Evolutionary conservation across 805 yeast species (phyloP), one percentile per base, ranked within the genome.

Genomic region (Hanseniaspora mollemarum): DNA sequence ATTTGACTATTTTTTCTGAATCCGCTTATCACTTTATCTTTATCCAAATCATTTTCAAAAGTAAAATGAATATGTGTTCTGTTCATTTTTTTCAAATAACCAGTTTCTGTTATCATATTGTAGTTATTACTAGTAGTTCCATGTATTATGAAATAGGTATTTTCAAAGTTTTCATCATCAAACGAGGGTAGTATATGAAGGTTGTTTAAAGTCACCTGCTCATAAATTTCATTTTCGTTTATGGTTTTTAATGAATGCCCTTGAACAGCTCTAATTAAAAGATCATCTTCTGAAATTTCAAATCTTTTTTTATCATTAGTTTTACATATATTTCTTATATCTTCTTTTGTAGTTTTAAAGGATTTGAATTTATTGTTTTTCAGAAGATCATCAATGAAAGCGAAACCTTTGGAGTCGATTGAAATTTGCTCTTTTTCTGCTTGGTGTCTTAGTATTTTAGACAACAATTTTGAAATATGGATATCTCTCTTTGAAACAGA

Each of bases 51-150:
- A 12, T n/a, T 41, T 19, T 80, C 81, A 1, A 76, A 67, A 0
- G 97, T 85, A 61, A 90, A 72, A 66, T 92, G 98, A 16, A 92
- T 77, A 62, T 92, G 97, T 56, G 81, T 81, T 58, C 98, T 69
- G 29, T 63, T 66, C 95, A 87, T 85, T 54, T 66, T 70, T 15
- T 73, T 71, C 22, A 92, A 66, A 0, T 86, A 87, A 0, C 78
- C 78, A 3, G 71, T 57, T 24, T 65, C 48, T n/a, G 72, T 51
- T 3, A 84, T 84, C 19, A 60, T 52, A 1, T 66, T 59, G 56
- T 83, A 66, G 26, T 74, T 77, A 2, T 63, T 61, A 4, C 53
- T 50, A 53, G 71, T 77, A 0, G 97, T 90, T 3, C 97, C 97
- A 63, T 92, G 98, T 18, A 86, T 78, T 2, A 87, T 72, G 1